phyloP scores from a whole-genome alignment of 1,284 basidiomycete species.

The Fomitopsis betulina region DNA sequence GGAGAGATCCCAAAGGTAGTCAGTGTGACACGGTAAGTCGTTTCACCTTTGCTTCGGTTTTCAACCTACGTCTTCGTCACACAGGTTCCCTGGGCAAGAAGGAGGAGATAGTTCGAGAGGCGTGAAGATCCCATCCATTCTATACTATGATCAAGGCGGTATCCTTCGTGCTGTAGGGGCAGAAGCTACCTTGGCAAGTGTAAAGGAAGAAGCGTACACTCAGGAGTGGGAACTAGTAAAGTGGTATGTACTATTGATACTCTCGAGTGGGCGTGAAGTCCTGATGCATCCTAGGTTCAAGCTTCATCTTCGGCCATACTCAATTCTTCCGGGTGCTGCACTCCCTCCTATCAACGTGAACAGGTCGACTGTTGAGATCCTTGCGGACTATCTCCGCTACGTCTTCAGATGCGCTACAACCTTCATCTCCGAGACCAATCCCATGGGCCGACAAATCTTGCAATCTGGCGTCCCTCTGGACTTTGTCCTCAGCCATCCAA shows the following conservation, averaged over 20 bases:
- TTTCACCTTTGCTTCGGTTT: too few relatives aligned
- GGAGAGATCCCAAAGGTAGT: constrained; percentile 43
- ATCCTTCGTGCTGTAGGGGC: constrained; percentile 45
- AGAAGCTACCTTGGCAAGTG: constrained; percentile 41
- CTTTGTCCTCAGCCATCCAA: constrained; percentile 38
- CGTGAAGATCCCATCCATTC: constrained; percentile 51
- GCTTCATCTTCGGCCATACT: constrained; percentile 42
- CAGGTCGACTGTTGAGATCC: constrained; percentile 42
- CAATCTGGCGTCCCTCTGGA: constrained; percentile 24
- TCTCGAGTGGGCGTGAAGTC: too few relatives aligned
- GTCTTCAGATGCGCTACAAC: constrained; percentile 37
- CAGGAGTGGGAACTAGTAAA: constrained; percentile 43
- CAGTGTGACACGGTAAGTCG: constrained; percentile 37
- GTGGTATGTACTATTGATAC: constrained; percentile 33
- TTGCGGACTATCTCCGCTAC: constrained; percentile 51
- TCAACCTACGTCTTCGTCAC: too few relatives aligned
- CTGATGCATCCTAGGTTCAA: constrained; percentile 46
- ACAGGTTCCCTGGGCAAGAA: constrained; percentile 37
- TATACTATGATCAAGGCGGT: constrained; percentile 47
- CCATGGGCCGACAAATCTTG: constrained; percentile 37
- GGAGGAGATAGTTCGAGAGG: constrained; percentile 33
- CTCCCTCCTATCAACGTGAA: constrained; percentile 42
- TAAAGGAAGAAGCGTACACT: constrained; percentile 39
- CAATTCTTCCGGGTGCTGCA: constrained; percentile 7
- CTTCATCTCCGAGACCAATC: constrained; percentile 46